Evolutionary conservation across 75 land plant genomes (phyloP).

Genomic region (Sequoiadendron giganteum): DNA sequence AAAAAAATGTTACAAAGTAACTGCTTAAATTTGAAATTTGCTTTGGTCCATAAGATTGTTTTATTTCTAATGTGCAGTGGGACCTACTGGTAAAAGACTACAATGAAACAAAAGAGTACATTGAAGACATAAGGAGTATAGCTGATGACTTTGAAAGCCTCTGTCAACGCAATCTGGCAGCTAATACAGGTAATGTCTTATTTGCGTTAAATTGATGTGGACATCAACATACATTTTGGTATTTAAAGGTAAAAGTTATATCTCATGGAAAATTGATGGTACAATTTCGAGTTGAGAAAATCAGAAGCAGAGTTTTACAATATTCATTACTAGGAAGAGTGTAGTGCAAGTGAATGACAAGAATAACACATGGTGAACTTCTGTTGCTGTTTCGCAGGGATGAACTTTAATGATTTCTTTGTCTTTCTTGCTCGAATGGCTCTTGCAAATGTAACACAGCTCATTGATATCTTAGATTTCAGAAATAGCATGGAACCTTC

Average conservation of each 20-base stretch:
- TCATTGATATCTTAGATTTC: conserved; percentile 17
- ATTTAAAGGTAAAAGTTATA: background rate
- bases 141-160: conserved; percentile 84
- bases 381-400: conserved; percentile 42
- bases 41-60: background rate
- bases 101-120: conserved; percentile 70
- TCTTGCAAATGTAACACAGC: conserved; percentile 33
- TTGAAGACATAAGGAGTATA: conserved; percentile 83
- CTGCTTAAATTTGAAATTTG: background rate
- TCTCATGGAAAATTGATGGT: background rate
- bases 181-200: conserved; percentile 65
- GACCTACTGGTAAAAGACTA: conserved; percentile 66
- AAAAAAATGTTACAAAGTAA: background rate
- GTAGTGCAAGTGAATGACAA: conserved; percentile 5
- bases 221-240: background rate
- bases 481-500: background rate
- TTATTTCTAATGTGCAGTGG: conserved; percentile 51
- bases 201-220: background rate
- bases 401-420: conserved; percentile 78
- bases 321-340: background rate
- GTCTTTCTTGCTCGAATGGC: conserved; percentile 46
- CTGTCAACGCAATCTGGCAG: conserved; percentile 89
- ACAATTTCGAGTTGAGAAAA: background rate
- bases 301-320: background rate
- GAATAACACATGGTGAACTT: background rate